Percentiles rank a stretch among this genome's conserved stretches.
Evolutionary conservation across 2,329 filamentous ascomycete species (phyloP).

Genomic region (Phaeomoniella chlamydospora): DNA sequence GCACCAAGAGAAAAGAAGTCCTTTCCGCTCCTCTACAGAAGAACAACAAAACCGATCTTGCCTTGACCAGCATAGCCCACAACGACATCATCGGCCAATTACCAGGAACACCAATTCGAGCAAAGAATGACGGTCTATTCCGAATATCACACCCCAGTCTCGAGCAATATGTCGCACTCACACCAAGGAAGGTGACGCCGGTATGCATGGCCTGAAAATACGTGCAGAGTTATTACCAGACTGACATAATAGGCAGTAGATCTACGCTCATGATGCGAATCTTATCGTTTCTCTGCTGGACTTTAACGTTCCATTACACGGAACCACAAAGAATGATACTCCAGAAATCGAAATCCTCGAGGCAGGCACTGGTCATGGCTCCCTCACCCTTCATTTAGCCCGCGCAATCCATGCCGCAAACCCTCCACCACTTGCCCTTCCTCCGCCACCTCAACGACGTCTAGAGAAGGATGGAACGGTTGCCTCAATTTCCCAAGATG

Average conservation of each 20-base stretch:
- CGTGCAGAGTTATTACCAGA: too few species aligned
- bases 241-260: too few species aligned
- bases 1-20: conserved; percentile 19
- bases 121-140: conserved; percentile 37
- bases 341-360: conserved; percentile 59
- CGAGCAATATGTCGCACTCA: conserved; percentile 57
- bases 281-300: conserved; percentile 65
- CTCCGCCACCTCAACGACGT: conserved; percentile 10
- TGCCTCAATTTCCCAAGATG: conserved; percentile 8
- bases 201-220: too few species aligned
- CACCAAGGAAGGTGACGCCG: conserved; percentile 59
- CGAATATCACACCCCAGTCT: conserved; percentile 52
- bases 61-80: conserved; percentile 23
- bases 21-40: conserved; percentile 26
- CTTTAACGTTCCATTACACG: conserved; percentile 41
- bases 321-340: conserved; percentile 15
- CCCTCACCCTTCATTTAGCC: conserved; percentile 60
- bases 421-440: conserved; percentile 31
- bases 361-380: conserved; percentile 74
- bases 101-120: conserved; percentile 43
- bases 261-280: conserved; percentile 62
- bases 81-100: conserved; percentile 49
- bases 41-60: conserved; percentile 19
- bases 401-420: conserved; percentile 65
- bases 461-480: conserved; percentile 10